These are phyloP conservation scores for Petunia axillaris DNA, from an alignment of 257 asterid species.

Conservation along the genomic window DNA sequence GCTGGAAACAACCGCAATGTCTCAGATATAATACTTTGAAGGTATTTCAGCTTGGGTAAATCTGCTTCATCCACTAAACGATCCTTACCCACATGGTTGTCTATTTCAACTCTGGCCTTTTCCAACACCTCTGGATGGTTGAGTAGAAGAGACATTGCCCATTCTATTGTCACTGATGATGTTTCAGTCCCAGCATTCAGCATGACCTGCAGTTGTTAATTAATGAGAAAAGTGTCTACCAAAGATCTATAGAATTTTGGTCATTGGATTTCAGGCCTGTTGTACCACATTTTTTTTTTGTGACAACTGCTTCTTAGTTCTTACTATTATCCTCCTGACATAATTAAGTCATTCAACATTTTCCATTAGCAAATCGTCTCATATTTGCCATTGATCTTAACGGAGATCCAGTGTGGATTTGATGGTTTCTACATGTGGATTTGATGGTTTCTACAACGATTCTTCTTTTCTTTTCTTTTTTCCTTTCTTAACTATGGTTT, in stretches of 20 bases:
- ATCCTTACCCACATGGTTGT: slow-evolving; percentile 45
- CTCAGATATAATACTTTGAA: slow-evolving; percentile 48
- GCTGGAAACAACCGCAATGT: slow-evolving; percentile 58
- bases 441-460: no score
- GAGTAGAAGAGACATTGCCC: slow-evolving; percentile 65
- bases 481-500: no score
- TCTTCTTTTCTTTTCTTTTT: no score
- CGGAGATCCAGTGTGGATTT: no score
- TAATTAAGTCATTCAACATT: background rate
- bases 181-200: slow-evolving; percentile 60
- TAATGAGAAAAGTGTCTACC: background rate
- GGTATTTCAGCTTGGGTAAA: slow-evolving; percentile 55
- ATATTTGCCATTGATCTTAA: no score
- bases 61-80: slow-evolving; percentile 54
- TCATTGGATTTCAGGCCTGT: background rate
- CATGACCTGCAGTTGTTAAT: slow-evolving; percentile 42
- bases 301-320: background rate
- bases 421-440: no score
- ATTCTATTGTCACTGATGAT: slow-evolving; percentile 55
- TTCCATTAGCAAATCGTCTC: no score
- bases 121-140: slow-evolving; percentile 56
- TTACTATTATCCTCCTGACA: background rate
- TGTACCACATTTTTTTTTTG: no score
- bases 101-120: slow-evolving; percentile 60
- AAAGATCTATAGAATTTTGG: background rate